Base-by-base conservation (phyloP, 768 basidiomycete genomes). In the Cyclocybe aegerita region DNA sequence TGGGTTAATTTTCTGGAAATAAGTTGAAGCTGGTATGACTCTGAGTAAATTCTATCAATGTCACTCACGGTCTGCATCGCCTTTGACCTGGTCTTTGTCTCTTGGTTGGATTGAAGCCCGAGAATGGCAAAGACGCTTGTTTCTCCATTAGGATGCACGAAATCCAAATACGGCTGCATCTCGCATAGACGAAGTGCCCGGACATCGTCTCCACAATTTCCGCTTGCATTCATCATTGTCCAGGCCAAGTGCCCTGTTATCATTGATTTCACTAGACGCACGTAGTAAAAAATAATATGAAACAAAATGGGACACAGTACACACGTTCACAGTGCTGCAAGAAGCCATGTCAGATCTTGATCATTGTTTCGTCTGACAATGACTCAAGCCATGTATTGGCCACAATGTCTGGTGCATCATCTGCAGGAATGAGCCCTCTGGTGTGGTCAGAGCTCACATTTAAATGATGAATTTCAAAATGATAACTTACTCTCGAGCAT, bases 351-450 rank as follows among this genome's bases (percentile, higher is more conserved):
- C 57, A 40, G 14, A 65, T 46, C 2, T 49, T 17, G 6, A 30
- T 34, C 12, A 61, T 29, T 15, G 39, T 46, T 36, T 59, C 52
- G 3, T 60, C 54, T 0, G 59, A 49, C 1, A 62, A 36, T 29
- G 48, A 9, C 1, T 41, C 45, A 0, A 65, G 54, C 29, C 58
- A 65, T 0, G 62, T 65, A 31, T 65, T 65, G 10, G 60, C 59
- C 4, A 61, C 50, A 31, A 62, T 63, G 35, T 65, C 60, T 0
- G 62, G 59, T 5, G 62, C 59, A 51, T 63, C 60, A 7, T 60
- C 59, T 0, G 47, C 56, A 1, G 60, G 57, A 35, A 56, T 43
- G 2, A 60, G 45, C 0, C 60, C 62, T 15, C 59, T 65, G 38
- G 33, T n/a, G 14, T 10, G 32, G 14, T 9, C 36, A 30, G n/a